phyloP scores from a whole-genome alignment of 257 asterid species.

The Galeopsis tetrahit region DNA sequence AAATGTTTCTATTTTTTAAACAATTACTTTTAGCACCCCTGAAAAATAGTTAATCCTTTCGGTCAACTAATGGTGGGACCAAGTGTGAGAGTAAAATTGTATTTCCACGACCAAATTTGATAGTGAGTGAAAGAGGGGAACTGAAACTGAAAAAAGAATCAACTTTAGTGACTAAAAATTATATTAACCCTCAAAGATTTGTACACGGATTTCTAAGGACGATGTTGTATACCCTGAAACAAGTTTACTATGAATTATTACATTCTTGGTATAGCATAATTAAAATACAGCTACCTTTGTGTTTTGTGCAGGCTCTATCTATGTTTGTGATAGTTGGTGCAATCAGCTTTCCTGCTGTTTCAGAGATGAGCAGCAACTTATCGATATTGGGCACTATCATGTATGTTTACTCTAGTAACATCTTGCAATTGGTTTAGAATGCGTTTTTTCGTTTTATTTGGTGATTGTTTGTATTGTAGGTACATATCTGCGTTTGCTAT shows the following conservation, averaged over 20 bases:
- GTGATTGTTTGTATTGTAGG: conserved; percentile 43
- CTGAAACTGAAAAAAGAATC: no score
- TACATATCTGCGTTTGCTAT: conserved; percentile 69
- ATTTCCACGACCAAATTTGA: no score
- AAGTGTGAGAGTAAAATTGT: no score
- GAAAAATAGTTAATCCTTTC: no score
- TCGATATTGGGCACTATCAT: conserved; percentile 71
- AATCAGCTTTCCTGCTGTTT: conserved; percentile 57
- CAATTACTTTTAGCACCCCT: no score
- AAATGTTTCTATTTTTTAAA: background rate
- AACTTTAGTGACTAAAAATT: no score
- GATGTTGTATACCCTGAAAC: background rate
- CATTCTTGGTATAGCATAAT: background rate
- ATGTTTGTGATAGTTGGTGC: conserved; percentile 66
- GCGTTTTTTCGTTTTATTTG: conserved; percentile 2
- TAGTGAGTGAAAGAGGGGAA: no score
- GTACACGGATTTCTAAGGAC: background rate
- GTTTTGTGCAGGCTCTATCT: conserved; percentile 66
- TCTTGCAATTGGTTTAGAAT: background rate
- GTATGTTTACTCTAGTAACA: conserved; percentile 49
- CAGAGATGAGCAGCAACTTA: conserved; percentile 57
- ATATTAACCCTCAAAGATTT: no score
- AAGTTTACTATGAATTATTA: background rate
- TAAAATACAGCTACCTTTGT: background rate
- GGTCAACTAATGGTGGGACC: no score